Evolutionary conservation across 2,329 filamentous ascomycete genomes (phyloP).

Genomic region (Coniosporium tulheliwenetii): DNA sequence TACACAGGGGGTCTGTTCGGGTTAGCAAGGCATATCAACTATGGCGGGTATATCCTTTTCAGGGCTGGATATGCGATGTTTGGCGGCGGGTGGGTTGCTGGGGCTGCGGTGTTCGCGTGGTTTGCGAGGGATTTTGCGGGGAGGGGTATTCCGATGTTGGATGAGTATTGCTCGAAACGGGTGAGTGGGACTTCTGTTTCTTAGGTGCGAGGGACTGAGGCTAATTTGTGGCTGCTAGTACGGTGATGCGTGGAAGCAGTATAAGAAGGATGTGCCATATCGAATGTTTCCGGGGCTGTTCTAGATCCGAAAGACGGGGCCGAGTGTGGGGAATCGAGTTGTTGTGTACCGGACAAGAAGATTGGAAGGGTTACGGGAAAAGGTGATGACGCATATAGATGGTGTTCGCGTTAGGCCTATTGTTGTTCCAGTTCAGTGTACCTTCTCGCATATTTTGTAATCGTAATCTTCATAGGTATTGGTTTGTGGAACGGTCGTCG

Average conservation of each 20-base stretch:
- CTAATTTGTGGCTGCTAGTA: slow-evolving; percentile 12
- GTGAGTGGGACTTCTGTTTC: slow-evolving; percentile 10
- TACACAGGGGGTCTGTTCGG: slow-evolving; percentile 34
- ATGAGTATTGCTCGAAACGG: slow-evolving; percentile 29
- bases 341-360: no score
- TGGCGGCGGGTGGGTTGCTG: slow-evolving; percentile 30
- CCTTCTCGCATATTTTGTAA: no score
- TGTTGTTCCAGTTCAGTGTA: no score
- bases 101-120: slow-evolving; percentile 20
- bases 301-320: slow-evolving; percentile 1
- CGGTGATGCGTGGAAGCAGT: slow-evolving; percentile 21
- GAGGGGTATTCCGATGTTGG: slow-evolving; percentile 30
- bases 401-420: no score
- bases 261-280: slow-evolving; percentile 23
- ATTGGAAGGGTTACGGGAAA: no score
- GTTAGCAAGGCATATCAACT: slow-evolving; percentile 37
- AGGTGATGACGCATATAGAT: no score
- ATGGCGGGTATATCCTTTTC: slow-evolving; percentile 37
- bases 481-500: no score
- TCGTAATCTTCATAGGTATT: no score
- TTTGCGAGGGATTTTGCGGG: slow-evolving; percentile 29
- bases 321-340: no score
- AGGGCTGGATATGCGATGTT: slow-evolving; percentile 32
- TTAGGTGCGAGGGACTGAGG: background rate
- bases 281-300: slow-evolving; percentile 21